Base-by-base conservation (phyloP, 345 rosid species). In the thale cress (Arabidopsis thaliana) region DNA sequence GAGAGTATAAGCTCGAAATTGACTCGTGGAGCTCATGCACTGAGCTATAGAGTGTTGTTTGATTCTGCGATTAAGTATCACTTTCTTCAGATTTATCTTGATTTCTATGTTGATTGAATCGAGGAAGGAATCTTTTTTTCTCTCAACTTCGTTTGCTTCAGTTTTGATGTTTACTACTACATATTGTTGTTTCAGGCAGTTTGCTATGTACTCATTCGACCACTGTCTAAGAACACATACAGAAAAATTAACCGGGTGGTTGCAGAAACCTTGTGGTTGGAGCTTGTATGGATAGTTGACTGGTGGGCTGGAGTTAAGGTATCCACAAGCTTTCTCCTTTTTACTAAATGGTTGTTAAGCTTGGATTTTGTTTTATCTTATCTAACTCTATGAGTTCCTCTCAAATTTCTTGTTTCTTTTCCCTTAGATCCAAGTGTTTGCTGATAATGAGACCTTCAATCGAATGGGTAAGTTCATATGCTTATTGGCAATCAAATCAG, bases 261-360 rank as follows among this genome's bases (percentile, higher is more conserved):
- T 56, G 93, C 96, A 9, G 99, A 95, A 74, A 75, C 91, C 77
- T 80, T 95, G 80, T 92, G 97, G 99, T 58, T 95, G 78, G 90
- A 92, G 80, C 93, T 92, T 59, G 84, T 92, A n/a, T 90, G 97
- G 99, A 78, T 95, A 0, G 81, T 88, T 58, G 99, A 95, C 81
- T 95, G 99, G 99, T 95, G 97, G 94, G 99, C 96, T 4, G 87
- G 86, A 59, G 86, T 93, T 8, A 87, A 93, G 98, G 98, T 91
- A 76, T 25, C 36, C 58, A 38, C 34, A 30, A 52, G 41, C 45
- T 13, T 25, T 69, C 14, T 40, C 44, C 33, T 37, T 5, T 56
- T 57, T 64, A 48, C 30, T 63, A 16, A 32, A 0, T 63, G 60
- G 10, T 56, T 8, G 44, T 4, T 37, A 61, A 45, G 12, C 24